Conservation (phyloP, 768 basidiomycete species). For the Lyophyllum atratum region DNA sequence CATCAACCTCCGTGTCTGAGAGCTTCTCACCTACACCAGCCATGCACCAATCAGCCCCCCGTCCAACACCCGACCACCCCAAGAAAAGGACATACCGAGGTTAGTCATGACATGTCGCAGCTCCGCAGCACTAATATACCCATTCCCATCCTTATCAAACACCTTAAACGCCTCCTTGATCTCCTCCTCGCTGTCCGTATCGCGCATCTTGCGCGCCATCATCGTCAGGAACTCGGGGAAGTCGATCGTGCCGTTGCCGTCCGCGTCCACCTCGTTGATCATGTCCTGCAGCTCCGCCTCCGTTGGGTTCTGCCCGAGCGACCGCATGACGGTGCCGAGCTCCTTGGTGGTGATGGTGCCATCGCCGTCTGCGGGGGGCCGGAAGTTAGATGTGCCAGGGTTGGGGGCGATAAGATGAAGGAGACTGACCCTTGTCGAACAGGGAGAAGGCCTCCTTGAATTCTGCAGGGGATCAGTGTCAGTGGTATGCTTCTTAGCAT, state of each 20-base stretch:
- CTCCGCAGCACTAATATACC: conserved; percentile 85
- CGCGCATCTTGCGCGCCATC: conserved; percentile 89
- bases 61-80: not conserved
- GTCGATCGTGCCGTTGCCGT: conserved; percentile 88
- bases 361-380: conserved; percentile 68
- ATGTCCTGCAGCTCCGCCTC: conserved; percentile 92
- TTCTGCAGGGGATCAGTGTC: conserved; percentile 46
- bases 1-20: conserved; percentile 84
- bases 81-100: conserved; percentile 58
- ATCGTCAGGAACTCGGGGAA: conserved; percentile 81
- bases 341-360: conserved; percentile 91
- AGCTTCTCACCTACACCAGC: conserved; percentile 71
- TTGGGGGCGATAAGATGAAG: conserved; percentile 4
- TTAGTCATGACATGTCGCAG: conserved; percentile 90
- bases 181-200: conserved; percentile 92
- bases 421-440: conserved; percentile 84
- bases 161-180: conserved; percentile 97
- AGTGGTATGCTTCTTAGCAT: not conserved
- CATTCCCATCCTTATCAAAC: conserved; percentile 95
- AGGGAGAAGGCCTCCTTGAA: conserved; percentile 99
- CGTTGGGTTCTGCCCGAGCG: conserved; percentile 90
- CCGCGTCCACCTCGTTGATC: conserved; percentile 88
- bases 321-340: conserved; percentile 93
- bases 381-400: conserved; percentile 2
- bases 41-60: not conserved